Conservation (phyloP, 1,139 yeast genomes). For the Kazachstania sp. region DNA sequence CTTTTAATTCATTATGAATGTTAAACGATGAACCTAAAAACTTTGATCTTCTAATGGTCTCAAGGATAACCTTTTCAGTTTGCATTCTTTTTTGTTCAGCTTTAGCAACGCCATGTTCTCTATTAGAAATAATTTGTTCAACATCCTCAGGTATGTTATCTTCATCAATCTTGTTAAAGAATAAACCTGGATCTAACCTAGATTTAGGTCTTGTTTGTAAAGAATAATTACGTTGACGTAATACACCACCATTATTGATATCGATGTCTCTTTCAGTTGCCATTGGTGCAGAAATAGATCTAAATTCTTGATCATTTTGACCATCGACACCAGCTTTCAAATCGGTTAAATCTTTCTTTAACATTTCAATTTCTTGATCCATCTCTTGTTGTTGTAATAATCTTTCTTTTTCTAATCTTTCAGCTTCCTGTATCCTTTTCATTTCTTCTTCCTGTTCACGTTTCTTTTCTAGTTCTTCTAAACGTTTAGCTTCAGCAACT, state of each 20-base stretch:
- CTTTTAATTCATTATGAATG: conserved; percentile 39
- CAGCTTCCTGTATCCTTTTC: conserved; percentile 13
- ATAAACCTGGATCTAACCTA: conserved; percentile 53
- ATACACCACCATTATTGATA: conserved; percentile 14
- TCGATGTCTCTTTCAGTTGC: conserved; percentile 14
- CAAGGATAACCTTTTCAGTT: conserved; percentile 27
- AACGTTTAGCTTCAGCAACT: conserved; percentile 41
- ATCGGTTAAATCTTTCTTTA: conserved; percentile 20
- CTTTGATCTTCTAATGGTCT: conserved; percentile 37
- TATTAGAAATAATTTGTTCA: background rate
- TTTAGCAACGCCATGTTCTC: background rate
- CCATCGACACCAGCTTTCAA: conserved; percentile 9
- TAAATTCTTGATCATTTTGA: conserved; percentile 12
- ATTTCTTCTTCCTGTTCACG: conserved; percentile 17
- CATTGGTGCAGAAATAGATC: conserved; percentile 35
- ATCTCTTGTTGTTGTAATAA: conserved; percentile 17
- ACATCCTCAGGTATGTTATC: background rate
- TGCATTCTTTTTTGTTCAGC: conserved; percentile 7
- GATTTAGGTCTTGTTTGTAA: conserved; percentile 54
- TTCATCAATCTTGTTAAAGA: conserved; percentile 6
- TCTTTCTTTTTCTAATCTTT: conserved; percentile 12
- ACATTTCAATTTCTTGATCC: conserved; percentile 22
- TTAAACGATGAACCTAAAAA: conserved; percentile 37
- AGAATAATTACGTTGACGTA: conserved; percentile 34
- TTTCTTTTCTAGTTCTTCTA: conserved; percentile 44